Percentiles rank a stretch among this genome's conserved stretches.
phyloP scores from a whole-genome alignment of 2,329 filamentous ascomycete species.

The Microdochium paspali region DNA sequence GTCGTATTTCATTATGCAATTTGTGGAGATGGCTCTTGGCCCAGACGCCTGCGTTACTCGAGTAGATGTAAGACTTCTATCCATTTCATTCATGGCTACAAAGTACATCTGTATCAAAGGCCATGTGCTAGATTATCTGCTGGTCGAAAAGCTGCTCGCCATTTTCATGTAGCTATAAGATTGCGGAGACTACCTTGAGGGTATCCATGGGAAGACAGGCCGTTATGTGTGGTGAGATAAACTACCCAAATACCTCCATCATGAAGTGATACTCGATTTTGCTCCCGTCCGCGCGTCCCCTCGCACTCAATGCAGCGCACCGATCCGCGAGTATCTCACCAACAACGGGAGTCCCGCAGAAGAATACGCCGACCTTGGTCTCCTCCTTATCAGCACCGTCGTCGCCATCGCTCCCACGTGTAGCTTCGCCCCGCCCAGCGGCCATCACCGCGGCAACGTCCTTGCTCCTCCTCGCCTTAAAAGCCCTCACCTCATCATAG shows the following conservation, averaged over 20 bases:
- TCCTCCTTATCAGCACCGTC: conserved; percentile 27
- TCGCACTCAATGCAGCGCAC: conserved; percentile 37
- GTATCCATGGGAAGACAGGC: no score
- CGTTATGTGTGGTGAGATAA: no score
- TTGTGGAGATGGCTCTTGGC: no score
- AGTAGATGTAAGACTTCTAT: no score
- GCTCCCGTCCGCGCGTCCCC: conserved; percentile 39
- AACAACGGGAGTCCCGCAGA: conserved; percentile 46
- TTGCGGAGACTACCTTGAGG: no score
- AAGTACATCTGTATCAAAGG: no score
- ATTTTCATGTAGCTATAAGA: no score
- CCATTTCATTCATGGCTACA: no score
- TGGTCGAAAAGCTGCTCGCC: no score
- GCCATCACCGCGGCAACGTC: background rate
- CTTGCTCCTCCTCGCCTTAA: background rate
- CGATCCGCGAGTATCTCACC: conserved; percentile 45
- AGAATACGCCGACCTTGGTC: conserved; percentile 44
- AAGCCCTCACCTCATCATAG: conserved; percentile 38
- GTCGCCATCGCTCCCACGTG: background rate
- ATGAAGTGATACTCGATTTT: conserved; percentile 47
- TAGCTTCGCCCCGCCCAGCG: background rate
- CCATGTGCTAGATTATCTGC: no score
- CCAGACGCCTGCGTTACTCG: no score
- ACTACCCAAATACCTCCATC: conserved; percentile 48
- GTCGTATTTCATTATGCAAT: no score